Evolutionary conservation across 345 rosid genomes (phyloP).

Genomic region (Pseudoturritis turrita): DNA sequence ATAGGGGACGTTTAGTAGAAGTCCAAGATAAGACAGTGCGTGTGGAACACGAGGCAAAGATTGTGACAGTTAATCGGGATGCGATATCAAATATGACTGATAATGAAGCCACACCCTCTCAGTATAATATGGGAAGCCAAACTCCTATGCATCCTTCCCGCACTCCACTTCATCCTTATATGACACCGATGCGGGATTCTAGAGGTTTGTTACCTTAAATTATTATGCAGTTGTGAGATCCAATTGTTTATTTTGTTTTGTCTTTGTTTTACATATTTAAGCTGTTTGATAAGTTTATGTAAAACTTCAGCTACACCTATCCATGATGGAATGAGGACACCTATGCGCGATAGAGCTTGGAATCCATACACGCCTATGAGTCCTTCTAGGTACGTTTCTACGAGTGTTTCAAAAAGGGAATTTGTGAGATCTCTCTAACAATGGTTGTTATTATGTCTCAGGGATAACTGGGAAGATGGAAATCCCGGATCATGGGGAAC

Average conservation of each 20-base stretch:
- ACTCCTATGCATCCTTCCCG: constrained; percentile 88
- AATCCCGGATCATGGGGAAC: constrained; percentile 80
- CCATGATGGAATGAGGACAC: constrained; percentile 96
- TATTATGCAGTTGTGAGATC: background rate
- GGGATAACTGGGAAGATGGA: constrained; percentile 86
- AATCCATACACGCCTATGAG: constrained; percentile 83
- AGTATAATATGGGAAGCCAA: constrained; percentile 84
- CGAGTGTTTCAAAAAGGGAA: no score
- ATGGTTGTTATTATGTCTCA: constrained; percentile 11
- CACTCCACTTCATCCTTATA: constrained; percentile 81
- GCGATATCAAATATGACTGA: constrained; percentile 45
- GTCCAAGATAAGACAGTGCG: constrained; percentile 66
- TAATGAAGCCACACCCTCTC: constrained; percentile 45
- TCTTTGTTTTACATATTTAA: background rate
- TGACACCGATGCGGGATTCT: constrained; percentile 85
- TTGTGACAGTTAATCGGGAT: constrained; percentile 74
- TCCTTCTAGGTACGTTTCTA: constrained; percentile 59
- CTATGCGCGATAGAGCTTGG: constrained; percentile 89
- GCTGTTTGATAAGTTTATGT: constrained; percentile 1
- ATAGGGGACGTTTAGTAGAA: constrained; percentile 69
- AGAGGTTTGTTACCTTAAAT: constrained; percentile 40
- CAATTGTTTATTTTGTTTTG: background rate
- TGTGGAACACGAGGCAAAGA: constrained; percentile 78
- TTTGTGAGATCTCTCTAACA: background rate
- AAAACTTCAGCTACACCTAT: constrained; percentile 66